Conservation (phyloP, 163 green algal genomes). For the Coccomyxa subellipsoidea region DNA sequence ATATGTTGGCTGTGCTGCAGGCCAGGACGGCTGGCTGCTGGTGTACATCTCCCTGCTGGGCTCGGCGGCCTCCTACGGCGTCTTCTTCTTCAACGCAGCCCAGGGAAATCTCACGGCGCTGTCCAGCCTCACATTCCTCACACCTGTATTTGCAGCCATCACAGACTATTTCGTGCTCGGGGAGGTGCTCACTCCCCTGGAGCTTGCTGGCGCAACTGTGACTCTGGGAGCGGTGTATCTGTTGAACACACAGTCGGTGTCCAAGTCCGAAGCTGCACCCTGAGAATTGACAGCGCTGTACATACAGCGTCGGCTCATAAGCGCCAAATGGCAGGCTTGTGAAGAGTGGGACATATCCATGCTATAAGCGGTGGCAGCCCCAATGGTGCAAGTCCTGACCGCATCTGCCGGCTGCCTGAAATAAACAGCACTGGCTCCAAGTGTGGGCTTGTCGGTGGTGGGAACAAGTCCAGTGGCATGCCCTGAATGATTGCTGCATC, state of each 20-base stretch:
- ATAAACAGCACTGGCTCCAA: too few species aligned
- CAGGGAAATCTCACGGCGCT: constrained; percentile 78
- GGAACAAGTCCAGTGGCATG: too few species aligned
- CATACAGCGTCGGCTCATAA: too few species aligned
- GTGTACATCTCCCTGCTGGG: constrained; percentile 81
- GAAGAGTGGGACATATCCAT: too few species aligned
- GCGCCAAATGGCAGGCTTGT: too few species aligned
- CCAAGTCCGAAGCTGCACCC: not conserved
- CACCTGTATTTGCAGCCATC: constrained; percentile 71
- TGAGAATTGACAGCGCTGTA: too few species aligned
- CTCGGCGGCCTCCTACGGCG: constrained; percentile 82
- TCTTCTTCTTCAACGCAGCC: constrained; percentile 86
- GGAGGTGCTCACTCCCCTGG: constrained; percentile 73
- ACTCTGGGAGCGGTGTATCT: constrained; percentile 74
- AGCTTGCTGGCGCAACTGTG: constrained; percentile 72
- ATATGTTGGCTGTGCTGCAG: too few species aligned
- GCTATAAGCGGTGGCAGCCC: too few species aligned
- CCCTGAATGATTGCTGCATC: too few species aligned
- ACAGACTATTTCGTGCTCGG: constrained; percentile 71
- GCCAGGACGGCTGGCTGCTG: constrained; percentile 56
- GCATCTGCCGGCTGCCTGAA: too few species aligned
- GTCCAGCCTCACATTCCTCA: constrained; percentile 87
- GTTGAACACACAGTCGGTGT: constrained; percentile 53
- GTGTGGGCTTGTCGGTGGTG: too few species aligned
- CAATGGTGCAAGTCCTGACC: too few species aligned